Base-by-base conservation (phyloP, 768 basidiomycete genomes). In the Coprinopsis marcescibilis region DNA sequence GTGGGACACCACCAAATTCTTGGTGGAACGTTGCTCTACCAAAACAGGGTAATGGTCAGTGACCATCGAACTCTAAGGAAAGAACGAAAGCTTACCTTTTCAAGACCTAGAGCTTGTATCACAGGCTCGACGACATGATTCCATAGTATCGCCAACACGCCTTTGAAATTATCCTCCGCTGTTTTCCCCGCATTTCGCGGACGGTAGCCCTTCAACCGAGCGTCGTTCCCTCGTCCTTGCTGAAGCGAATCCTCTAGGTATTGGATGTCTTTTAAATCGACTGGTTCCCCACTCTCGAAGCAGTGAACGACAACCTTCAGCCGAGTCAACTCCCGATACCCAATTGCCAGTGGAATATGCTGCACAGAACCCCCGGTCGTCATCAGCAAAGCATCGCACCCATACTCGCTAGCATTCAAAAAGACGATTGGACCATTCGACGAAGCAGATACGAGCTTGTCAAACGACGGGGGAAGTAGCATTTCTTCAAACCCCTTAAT, bases 1-100 rank as follows among this genome's bases (percentile, higher is more conserved):
- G 38, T 40, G 5, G 38, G 38, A 24, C 38, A 40, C 38, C 38
- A 40, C 38, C 38, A 40, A 2, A 40, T 40, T 19, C 38, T n/a
- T 24, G 5, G 17, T 5, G 38, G 38, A 5, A 2, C 5, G 17
- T 40, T 12, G 13, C 2, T 40, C 38, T 40, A n/a, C n/a, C n/a
- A n/a, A n/a, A n/a, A n/a, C n/a, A 12, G 20, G 8, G 12, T 3
- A 12, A 4, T 19, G 13, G 38, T 17, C 24, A 19, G 17, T 12
- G 24, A 32, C 8, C 8, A 4, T 5, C 19, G 24, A 4, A 17
- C 3, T 17, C 14, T 3, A 40, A n/a, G 4, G 38, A 19, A n/a
- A 12, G 14, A 5, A 21, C 15, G 38, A 17, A 13, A 13, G 23
- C 15, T 4, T 21, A 40, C 38, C 38, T 40, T 40, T 40, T 40